Conservation (phyloP, 225 moss, liverwort and hornwort genomes). For the Pleurozium schreberi region DNA sequence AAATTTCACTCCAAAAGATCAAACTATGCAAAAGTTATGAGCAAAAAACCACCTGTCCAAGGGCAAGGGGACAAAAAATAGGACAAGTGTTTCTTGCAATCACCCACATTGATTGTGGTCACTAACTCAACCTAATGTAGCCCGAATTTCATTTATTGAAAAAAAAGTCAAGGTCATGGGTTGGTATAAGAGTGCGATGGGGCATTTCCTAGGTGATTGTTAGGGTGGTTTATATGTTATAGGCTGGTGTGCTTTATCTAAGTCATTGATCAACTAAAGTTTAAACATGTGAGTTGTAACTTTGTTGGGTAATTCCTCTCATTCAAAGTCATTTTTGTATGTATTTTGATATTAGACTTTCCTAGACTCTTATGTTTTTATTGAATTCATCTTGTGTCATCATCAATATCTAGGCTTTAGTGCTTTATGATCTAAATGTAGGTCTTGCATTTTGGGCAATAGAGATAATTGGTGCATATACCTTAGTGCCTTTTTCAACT, state of each 20-base stretch:
- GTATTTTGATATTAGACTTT: not conserved
- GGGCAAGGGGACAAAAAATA: too few species aligned
- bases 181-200: not conserved
- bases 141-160: not conserved
- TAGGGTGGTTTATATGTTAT: fast-evolving
- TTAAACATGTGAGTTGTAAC: not conserved
- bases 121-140: not conserved
- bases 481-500: not conserved
- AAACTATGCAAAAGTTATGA: too few species aligned
- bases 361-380: not conserved
- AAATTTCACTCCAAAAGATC: too few species aligned
- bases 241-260: not conserved
- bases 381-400: not conserved
- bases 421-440: not conserved
- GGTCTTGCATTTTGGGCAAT: fast-evolving
- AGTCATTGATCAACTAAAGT: not conserved
- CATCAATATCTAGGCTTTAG: not conserved
- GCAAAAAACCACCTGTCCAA: too few species aligned
- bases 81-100: too few species aligned
- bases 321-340: not conserved
- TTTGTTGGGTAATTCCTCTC: not conserved
- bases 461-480: not conserved
- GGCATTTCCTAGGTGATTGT: not conserved
- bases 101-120: not conserved
- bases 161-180: fast-evolving